Percentiles rank a stretch among this genome's conserved stretches.
phyloP scores from a whole-genome alignment of 2,329 filamentous ascomycete species.

The Diplodia seriata region DNA sequence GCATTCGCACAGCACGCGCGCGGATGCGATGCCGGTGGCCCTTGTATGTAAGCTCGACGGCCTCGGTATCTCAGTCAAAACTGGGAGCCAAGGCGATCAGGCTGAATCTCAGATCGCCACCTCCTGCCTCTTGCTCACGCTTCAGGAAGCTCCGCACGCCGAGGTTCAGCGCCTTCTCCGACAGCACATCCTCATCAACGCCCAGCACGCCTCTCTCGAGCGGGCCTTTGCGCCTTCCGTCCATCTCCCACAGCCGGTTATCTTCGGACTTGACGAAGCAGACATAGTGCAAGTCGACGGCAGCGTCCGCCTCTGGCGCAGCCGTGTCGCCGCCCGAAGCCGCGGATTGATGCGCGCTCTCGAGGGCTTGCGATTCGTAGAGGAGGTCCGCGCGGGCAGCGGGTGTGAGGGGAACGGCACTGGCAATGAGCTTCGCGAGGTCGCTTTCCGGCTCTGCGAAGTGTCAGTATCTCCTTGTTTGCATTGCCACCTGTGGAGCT shows the following conservation, averaged over 20 bases:
- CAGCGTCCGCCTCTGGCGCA: constrained; percentile 78
- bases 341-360: constrained; percentile 78
- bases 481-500: not conserved
- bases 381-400: constrained; percentile 72
- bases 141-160: constrained; percentile 69
- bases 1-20: constrained; percentile 15
- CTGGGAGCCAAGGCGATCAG: constrained; percentile 65
- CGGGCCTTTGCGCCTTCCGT: constrained; percentile 76
- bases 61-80: constrained; percentile 55
- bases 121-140: constrained; percentile 61
- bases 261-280: constrained; percentile 83
- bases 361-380: constrained; percentile 77
- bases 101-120: constrained; percentile 68
- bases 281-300: constrained; percentile 94
- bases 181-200: constrained; percentile 60
- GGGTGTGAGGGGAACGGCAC: constrained; percentile 74
- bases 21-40: not conserved
- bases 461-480: constrained; percentile 25
- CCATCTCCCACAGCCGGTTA: constrained; percentile 78
- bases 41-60: not conserved
- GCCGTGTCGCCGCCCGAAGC: constrained; percentile 78
- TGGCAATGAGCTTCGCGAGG: constrained; percentile 69
- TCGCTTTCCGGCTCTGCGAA: constrained; percentile 58
- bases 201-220: constrained; percentile 63
- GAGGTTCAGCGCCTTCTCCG: constrained; percentile 74